Percentiles rank a stretch among this genome's conserved stretches.
Evolutionary conservation across 1,139 yeast species (phyloP).

Genomic region (Magnusiomyces starmeri): DNA sequence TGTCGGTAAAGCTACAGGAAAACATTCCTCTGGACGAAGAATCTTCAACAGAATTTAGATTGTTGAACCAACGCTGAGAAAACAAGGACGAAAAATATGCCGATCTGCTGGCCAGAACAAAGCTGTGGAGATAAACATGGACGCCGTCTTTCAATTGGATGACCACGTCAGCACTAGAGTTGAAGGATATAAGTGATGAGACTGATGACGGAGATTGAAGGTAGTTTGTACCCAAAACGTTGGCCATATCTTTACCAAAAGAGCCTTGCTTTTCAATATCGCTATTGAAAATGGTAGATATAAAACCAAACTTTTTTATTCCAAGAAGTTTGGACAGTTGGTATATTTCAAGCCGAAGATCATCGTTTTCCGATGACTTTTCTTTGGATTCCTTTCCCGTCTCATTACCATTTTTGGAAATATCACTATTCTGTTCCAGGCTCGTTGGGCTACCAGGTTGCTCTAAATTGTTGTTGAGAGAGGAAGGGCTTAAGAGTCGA

Average conservation of each 20-base stretch:
- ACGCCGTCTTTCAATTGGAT: not conserved
- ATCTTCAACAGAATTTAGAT: slow-evolving; percentile 15
- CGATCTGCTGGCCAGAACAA: slow-evolving; percentile 48
- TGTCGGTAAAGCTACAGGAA: slow-evolving; percentile 37
- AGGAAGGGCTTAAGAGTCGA: not conserved
- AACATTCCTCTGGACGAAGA: not conserved
- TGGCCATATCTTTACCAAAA: not conserved
- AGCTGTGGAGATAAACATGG: slow-evolving; percentile 39
- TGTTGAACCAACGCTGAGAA: slow-evolving; percentile 47
- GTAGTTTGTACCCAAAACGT: not conserved
- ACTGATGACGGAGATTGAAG: not conserved
- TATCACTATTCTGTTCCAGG: too few species aligned
- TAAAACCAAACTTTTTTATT: not conserved
- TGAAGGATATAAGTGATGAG: not conserved
- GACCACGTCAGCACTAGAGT: not conserved
- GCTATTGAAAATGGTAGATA: not conserved
- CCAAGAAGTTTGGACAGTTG: slow-evolving; percentile 1
- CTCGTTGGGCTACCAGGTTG: too few species aligned
- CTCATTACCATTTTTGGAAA: too few species aligned
- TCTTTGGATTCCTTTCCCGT: not conserved
- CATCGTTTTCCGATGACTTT: not conserved
- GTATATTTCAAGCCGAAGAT: not conserved
- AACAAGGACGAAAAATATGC: slow-evolving; percentile 58
- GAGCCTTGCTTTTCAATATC: not conserved
- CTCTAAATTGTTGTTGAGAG: not conserved